Evolutionary conservation across 768 basidiomycete species (phyloP), one percentile per base, ranked within the genome.

Genomic region (Mycena galericulata): DNA sequence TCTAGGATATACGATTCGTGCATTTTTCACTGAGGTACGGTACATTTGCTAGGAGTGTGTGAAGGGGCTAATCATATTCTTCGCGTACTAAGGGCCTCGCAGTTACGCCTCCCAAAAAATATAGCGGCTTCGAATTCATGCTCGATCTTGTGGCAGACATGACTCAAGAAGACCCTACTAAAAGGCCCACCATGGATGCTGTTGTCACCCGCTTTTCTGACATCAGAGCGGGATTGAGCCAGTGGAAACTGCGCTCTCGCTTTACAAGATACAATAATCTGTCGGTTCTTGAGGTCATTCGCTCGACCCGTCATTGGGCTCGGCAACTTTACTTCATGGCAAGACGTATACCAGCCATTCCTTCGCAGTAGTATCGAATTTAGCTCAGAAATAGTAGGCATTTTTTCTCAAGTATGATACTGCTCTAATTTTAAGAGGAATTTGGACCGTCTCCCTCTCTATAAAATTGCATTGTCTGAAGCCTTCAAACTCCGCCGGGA

Each of bases 211-310:
- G 27, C 22, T 62, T 62, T 17, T 62, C 60, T 12, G 6, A 32
- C 4, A 62, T 62, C 60, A 51, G 32, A 29, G 38, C 36, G 34
- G 50, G 49, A 1, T 27, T 51, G 26, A 43, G 60, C 47, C 3
- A 12, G 6, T 53, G 49, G 60, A 50, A 62, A 14, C 49, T 62
- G 17, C 60, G 60, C 38, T 62, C 60, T 30, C 60, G 38, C 22
- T 51, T 60, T 20, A 32, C 20, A 4, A 18, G 8, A 7, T 22
- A 61, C 32, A 29, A 32, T 18, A 15, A 27, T 18, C 50, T 29
- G 32, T 32, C 32, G 4, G 50, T 27, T 18, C 15, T 27, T 8
- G 34, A 32, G 34, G 22, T 18, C 20, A 17, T 61, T 3, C 46
- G 20, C 24, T 61, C 47, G 22, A 29, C 36, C 12, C 18, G 2